Evolutionary conservation across 495 filamentous ascomycete genomes (phyloP).

Genomic region (Oleoguttula mirabilis): DNA sequence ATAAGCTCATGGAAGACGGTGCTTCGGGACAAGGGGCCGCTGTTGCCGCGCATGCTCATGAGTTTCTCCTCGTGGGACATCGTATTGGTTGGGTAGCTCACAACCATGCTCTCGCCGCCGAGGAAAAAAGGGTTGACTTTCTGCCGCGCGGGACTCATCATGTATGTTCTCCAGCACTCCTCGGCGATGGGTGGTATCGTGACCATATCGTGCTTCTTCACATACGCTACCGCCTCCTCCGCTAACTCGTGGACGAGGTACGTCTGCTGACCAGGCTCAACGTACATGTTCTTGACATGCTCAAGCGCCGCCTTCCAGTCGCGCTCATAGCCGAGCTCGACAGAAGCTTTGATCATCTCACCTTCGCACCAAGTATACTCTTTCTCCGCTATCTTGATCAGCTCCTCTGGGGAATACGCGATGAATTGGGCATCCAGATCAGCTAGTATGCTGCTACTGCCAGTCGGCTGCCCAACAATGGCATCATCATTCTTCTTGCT

Average conservation of each 20-base stretch:
- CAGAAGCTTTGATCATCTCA: conserved; percentile 32
- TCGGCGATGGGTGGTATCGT: conserved; percentile 39
- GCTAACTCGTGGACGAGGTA: conserved; percentile 35
- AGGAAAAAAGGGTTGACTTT: conserved; percentile 38
- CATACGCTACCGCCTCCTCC: conserved; percentile 32
- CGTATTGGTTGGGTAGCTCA: conserved; percentile 37
- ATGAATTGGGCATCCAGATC: conserved; percentile 37
- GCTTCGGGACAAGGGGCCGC: conserved; percentile 38
- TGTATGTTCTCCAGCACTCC: conserved; percentile 39
- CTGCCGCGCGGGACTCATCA: conserved; percentile 39
- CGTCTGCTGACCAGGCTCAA: conserved; percentile 37
- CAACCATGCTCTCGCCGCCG: conserved; percentile 36
- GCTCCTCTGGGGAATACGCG: conserved; percentile 37
- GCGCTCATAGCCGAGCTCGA: conserved; percentile 19
- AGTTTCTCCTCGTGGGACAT: conserved; percentile 40
- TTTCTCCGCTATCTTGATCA: conserved; percentile 35
- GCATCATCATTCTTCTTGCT: conserved; percentile 29
- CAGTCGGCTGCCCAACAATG: conserved; percentile 42
- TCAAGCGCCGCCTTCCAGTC: conserved; percentile 40
- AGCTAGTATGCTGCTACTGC: conserved; percentile 31
- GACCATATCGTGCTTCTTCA: conserved; percentile 37
- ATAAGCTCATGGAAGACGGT: conserved; percentile 40
- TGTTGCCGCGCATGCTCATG: conserved; percentile 44
- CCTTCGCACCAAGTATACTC: conserved; percentile 35
- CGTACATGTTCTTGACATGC: conserved; percentile 40